Evolutionary conservation across 768 basidiomycete genomes (phyloP), one percentile per base, ranked within the genome.

Genomic region (Mrakia gelida): DNA sequence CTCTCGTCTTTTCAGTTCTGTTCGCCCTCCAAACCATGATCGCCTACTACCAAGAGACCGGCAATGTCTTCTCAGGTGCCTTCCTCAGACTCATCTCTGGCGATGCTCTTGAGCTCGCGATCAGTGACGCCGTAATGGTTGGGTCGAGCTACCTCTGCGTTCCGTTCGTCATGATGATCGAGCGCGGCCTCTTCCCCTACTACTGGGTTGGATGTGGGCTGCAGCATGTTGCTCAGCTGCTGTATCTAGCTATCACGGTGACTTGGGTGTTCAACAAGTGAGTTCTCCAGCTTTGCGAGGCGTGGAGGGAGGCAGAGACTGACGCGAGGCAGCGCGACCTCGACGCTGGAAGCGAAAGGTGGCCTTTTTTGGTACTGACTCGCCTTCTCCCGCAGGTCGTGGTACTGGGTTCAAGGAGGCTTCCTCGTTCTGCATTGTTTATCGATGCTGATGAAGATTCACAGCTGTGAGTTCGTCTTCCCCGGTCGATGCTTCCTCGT

Each of bases 361-460:
- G 28, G 59, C 59, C 26, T 59, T n/a, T 26, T 59, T 26, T 59
- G n/a, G n/a, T 26, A 59, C 59, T 59, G 59, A 26, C 45, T 45
- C 11, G 9, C 10, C 59, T 59, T 59, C 59, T 28, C 28, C 59
- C 72, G 45, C 11, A 71, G 78, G 5, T n/a, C 79, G 23, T 81
- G 80, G 80, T 80, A 79, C 74, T 81, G 81, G 81, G 80, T 81
- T 8, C 80, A 80, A 43, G 45, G 43, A 10, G 84, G 84, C 11
- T 84, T 84, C 80, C 79, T 85, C 38, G 83, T 84, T 0, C 77
- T 85, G 3, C 84, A 84, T 9, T 61, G 52, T 30, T 75, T 91
- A 89, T 89, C 91, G 78, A 91, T 95, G 90, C 88, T 94, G 81
- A 95, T 95, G 93, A 93, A 97, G 85, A 91, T 96, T 87, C 95